Evolutionary conservation across 176 grass and related monocot species (phyloP).

Genomic region (Elymus sibiricus): DNA sequence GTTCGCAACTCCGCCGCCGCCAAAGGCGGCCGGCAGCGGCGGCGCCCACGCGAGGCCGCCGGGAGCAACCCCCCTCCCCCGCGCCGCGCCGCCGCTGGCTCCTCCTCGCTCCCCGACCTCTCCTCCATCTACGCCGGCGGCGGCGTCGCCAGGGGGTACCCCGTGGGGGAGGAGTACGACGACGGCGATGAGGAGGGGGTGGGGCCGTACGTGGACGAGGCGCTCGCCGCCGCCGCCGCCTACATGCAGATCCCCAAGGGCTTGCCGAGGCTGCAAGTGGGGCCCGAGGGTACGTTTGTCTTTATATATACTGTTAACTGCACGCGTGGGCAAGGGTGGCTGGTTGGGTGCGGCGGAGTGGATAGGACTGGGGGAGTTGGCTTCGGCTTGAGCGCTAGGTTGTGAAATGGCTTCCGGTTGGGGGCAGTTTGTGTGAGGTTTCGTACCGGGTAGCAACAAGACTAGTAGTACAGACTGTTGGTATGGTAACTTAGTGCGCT

Average conservation of each 20-base stretch:
- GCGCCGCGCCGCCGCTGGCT: conserved; percentile 18
- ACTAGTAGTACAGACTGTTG: neutral
- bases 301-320: neutral
- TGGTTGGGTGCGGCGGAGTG: conserved; percentile 4
- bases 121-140: conserved; percentile 18
- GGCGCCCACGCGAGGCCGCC: neutral
- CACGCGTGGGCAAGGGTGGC: conserved; percentile 26
- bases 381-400: neutral
- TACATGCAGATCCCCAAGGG: conserved; percentile 47
- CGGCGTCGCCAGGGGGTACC: conserved; percentile 32
- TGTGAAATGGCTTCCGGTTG: neutral
- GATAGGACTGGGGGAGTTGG: conserved; percentile 22
- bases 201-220: conserved; percentile 22
- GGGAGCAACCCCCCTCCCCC: conserved; percentile 13
- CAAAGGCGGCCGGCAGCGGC: conserved; percentile 7
- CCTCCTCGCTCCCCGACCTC: conserved; percentile 64
- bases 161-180: conserved; percentile 33
- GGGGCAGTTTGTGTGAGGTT: neutral
- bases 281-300: conserved; percentile 60
- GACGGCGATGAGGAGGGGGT: conserved; percentile 30
- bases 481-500: conserved; percentile 3
- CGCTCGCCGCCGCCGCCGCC: conserved; percentile 22
- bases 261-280: conserved; percentile 65
- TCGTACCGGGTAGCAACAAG: neutral
- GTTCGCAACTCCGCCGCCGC: conserved; percentile 47